Base-by-base conservation (phyloP, 2,329 filamentous ascomycete species). In the Fusarium veterinarium region DNA sequence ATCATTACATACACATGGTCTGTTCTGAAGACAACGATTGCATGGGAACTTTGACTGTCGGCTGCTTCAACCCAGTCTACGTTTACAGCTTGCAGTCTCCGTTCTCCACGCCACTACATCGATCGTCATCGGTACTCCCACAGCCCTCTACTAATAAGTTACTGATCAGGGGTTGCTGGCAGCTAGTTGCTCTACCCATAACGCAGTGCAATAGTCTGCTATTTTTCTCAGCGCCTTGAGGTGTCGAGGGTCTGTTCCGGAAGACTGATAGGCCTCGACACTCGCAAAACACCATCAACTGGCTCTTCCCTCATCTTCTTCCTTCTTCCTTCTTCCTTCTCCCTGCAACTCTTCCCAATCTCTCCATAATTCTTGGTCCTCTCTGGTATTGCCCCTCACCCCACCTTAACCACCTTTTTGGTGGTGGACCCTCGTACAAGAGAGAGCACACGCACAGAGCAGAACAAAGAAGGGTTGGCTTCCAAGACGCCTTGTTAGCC, bases 81-180 rank as follows among this genome's bases (percentile, higher is more conserved):
- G 37, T 33, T 49, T 62, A 30, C 40, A 68, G 41, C 53, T 25
- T 46, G 49, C 45, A 42, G 51, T 44, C 45, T 44, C 51, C 19
- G 13, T 55, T 69, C 72, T 66, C 75, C 75, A 77, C 75, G 67
- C 73, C 72, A 75, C 74, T 65, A 62, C 72, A 76, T 74, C 65
- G 72, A 76, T 77, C 75, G 70, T 77, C 73, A 72, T 77, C 74
- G 60, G 72, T 67, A 77, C 56, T 77, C 73, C 73, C 65, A 70
- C 59, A 59, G 17, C 46, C 45, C 53, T 33, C 61, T 62, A 38
- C 49, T 52, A 52, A 52, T 17, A 52, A 52, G 52, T 45, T 58
- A 52, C 65, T 67, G 48, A 68, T 72, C 73, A 51, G 59, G 71
- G 59, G 46, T 49, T 64, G 42, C 67, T 60, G 59, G 64, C 51